Evolutionary conservation across 345 rosid genomes (phyloP).

Genomic region (Anastatica hierochuntica): DNA sequence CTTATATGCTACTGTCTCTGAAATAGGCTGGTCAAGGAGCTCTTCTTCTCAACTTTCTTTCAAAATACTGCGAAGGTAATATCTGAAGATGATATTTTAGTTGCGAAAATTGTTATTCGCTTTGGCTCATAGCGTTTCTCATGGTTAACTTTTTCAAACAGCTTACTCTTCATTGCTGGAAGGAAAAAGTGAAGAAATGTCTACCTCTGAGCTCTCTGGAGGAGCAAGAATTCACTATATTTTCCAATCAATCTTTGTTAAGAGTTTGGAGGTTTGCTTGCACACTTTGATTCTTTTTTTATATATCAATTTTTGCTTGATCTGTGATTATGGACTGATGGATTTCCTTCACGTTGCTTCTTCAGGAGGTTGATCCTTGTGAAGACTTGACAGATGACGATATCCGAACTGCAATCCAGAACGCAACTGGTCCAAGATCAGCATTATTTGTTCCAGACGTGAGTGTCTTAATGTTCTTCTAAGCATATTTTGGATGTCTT

Average conservation of each 20-base stretch:
- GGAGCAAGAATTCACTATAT: slow-evolving; percentile 60
- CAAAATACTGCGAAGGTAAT: slow-evolving; percentile 86
- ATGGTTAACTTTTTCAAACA: slow-evolving; percentile 19
- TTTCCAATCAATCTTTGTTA: slow-evolving; percentile 59
- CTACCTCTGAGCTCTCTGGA: slow-evolving; percentile 50
- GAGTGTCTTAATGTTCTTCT: slow-evolving; percentile 9
- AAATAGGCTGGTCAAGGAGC: slow-evolving; percentile 95
- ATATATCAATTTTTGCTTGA: not conserved
- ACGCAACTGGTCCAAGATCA: slow-evolving; percentile 49
- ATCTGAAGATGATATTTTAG: not conserved
- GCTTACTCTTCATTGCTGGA: slow-evolving; percentile 52
- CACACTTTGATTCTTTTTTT: not conserved
- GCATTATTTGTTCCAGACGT: slow-evolving; percentile 66
- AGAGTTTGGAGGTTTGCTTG: slow-evolving; percentile 50
- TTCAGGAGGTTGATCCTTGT: slow-evolving; percentile 64
- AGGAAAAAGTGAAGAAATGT: slow-evolving; percentile 53
- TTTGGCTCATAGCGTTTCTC: slow-evolving; percentile 3
- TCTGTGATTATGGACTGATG: slow-evolving; percentile 10
- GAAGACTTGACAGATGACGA: slow-evolving; percentile 54
- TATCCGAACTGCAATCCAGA: slow-evolving; percentile 53
- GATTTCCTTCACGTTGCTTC: not conserved
- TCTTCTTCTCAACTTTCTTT: slow-evolving; percentile 83
- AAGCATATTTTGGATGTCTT: not conserved
- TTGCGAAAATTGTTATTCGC: not conserved
- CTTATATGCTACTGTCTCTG: slow-evolving; percentile 1